These are phyloP conservation scores for Spinacia oleracea DNA, from an alignment of 179 eudicot species.

Conservation along the genomic window DNA sequence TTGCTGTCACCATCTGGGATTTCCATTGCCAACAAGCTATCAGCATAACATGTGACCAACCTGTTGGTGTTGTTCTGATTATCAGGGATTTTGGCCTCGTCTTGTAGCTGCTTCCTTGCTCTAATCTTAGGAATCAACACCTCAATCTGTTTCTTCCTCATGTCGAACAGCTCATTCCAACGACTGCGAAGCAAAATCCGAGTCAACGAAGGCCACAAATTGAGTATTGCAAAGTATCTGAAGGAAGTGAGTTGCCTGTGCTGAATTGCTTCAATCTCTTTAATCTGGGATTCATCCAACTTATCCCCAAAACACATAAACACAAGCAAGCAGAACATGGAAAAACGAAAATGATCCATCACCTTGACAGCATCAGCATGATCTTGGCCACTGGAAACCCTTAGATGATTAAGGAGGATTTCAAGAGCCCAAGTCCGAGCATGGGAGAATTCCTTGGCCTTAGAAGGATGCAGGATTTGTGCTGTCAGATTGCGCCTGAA, in stretches of 20 bases:
- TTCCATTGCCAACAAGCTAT: slow-evolving; percentile 10
- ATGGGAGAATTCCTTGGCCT: slow-evolving; percentile 20
- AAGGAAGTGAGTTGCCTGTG: slow-evolving; percentile 12
- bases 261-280: slow-evolving; percentile 26
- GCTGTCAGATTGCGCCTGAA: slow-evolving; percentile 27
- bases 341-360: slow-evolving; percentile 30
- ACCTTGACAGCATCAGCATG: slow-evolving; percentile 17
- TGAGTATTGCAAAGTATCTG: slow-evolving; percentile 14
- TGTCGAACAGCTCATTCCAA: slow-evolving; percentile 25
- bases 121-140: slow-evolving; percentile 21
- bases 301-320: slow-evolving; percentile 31
- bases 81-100: neutral
- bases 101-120: slow-evolving; percentile 3
- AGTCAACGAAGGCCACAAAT: slow-evolving; percentile 24
- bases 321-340: slow-evolving; percentile 32
- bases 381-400: slow-evolving; percentile 1
- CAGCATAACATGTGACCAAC: slow-evolving; percentile 17
- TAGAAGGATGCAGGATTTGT: slow-evolving; percentile 26
- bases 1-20: slow-evolving; percentile 3
- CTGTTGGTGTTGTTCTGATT: neutral
- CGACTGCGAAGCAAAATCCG: slow-evolving; percentile 26
- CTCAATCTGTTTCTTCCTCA: slow-evolving; percentile 25
- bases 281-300: slow-evolving; percentile 18
- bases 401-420: slow-evolving; percentile 14
- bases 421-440: slow-evolving; percentile 28